These are phyloP conservation scores for Leccinum broughii DNA, from an alignment of 768 basidiomycete genomes.

Conservation along the genomic window DNA sequence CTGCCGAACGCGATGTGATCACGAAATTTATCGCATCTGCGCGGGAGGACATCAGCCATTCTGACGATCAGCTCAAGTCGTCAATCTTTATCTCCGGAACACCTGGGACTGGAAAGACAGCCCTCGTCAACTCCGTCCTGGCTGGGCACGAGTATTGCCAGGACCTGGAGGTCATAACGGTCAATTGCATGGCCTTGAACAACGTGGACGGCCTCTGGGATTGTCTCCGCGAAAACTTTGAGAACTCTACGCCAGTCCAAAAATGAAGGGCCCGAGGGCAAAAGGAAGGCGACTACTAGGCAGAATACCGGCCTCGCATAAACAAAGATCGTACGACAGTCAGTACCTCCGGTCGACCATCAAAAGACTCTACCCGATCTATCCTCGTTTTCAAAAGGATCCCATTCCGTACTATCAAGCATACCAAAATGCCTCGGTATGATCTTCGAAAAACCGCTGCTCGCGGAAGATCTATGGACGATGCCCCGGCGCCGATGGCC, in stretches of 20 bases:
- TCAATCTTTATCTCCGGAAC: constrained; percentile 89
- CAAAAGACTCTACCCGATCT: no score
- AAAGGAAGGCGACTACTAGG: constrained; percentile 53
- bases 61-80: constrained; percentile 30
- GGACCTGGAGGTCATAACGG: constrained; percentile 49
- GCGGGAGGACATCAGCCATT: constrained; percentile 31
- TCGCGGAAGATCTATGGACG: no score
- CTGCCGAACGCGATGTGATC: constrained; percentile 59
- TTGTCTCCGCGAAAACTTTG: constrained; percentile 59
- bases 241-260: constrained; percentile 35
- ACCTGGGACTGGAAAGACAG: constrained; percentile 92
- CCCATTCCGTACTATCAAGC: no score
- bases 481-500: no score
- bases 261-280: constrained; percentile 38
- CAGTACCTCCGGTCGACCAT: no score
- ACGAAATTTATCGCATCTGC: constrained; percentile 60
- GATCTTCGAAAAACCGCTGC: no score
- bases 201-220: constrained; percentile 72
- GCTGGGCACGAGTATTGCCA: constrained; percentile 37
- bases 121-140: constrained; percentile 71
- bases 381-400: no score
- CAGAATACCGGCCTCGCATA: constrained; percentile 41
- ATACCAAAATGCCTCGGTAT: no score
- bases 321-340: constrained; percentile 51
- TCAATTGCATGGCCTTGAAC: constrained; percentile 83